Conservation (phyloP, 1,139 yeast species). For the Wickerhamiella pararugosa region DNA sequence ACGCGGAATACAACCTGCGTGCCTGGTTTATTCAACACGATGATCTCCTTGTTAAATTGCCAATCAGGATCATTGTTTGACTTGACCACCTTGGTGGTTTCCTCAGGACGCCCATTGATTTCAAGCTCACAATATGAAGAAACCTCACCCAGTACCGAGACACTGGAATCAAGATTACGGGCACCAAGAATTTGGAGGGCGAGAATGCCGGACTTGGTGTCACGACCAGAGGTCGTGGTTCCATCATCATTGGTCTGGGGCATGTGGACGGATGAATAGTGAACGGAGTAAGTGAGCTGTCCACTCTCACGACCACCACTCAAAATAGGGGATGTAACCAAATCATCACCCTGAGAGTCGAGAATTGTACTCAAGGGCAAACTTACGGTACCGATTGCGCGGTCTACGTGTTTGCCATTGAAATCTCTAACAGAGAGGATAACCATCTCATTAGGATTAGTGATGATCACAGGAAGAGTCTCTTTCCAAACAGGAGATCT, state of each 20-base stretch:
- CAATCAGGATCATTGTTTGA: slow-evolving; percentile 55
- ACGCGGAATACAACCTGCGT: slow-evolving; percentile 51
- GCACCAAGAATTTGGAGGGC: slow-evolving; percentile 60
- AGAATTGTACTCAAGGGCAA: slow-evolving; percentile 52
- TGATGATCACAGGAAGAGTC: slow-evolving; percentile 51
- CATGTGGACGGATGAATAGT: slow-evolving; percentile 67
- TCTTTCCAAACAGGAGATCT: slow-evolving; percentile 73
- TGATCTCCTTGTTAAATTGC: slow-evolving; percentile 50
- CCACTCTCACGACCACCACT: slow-evolving; percentile 76
- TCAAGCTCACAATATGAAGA: slow-evolving; percentile 60
- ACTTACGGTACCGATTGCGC: slow-evolving; percentile 61
- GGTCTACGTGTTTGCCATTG: slow-evolving; percentile 69
- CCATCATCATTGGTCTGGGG: slow-evolving; percentile 72
- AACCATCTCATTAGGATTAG: slow-evolving; percentile 68
- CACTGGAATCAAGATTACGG: slow-evolving; percentile 47
- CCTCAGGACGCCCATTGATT: slow-evolving; percentile 43
- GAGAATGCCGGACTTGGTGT: slow-evolving; percentile 82
- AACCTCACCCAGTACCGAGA: slow-evolving; percentile 51
- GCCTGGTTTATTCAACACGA: slow-evolving; percentile 59
- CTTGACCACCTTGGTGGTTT: slow-evolving; percentile 44
- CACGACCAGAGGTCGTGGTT: slow-evolving; percentile 61
- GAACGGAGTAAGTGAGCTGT: slow-evolving; percentile 48
- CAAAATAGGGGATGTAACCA: slow-evolving; percentile 38
- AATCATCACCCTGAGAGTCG: slow-evolving; percentile 40
- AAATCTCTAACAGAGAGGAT: slow-evolving; percentile 55